A percentile compares a stretch with the other conserved stretches of the same genome.
Evolutionary conservation across 345 rosid genomes (phyloP).

Genomic region (Pugionium dolabratum): DNA sequence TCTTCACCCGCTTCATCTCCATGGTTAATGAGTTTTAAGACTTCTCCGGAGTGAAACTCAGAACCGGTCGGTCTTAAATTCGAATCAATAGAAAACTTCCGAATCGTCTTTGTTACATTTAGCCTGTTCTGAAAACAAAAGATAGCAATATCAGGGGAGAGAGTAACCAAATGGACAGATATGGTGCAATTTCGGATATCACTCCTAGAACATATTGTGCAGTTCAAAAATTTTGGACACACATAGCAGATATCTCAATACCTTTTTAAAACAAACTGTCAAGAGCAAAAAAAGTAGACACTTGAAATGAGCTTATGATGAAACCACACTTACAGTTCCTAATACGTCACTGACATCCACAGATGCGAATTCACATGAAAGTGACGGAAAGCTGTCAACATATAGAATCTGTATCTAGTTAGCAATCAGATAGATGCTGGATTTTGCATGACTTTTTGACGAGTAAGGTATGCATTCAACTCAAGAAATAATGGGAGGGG

Average conservation of each 20-base stretch:
- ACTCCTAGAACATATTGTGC: conserved; percentile 1
- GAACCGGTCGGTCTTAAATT: conserved; percentile 79
- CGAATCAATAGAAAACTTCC: conserved; percentile 85
- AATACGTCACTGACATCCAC: conserved; percentile 90
- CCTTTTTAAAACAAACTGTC: not conserved
- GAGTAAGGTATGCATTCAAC: no score
- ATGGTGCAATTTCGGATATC: conserved; percentile 15
- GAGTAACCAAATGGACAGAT: not conserved
- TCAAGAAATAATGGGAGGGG: no score
- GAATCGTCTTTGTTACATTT: conserved; percentile 90
- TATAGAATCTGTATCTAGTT: conserved; percentile 7
- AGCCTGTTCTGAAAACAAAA: conserved; percentile 86
- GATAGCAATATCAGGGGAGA: conserved; percentile 32
- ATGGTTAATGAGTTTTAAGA: conserved; percentile 62
- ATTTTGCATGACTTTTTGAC: no score
- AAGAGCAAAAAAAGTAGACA: conserved; percentile 6
- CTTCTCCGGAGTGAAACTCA: conserved; percentile 76
- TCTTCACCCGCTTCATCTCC: conserved; percentile 78
- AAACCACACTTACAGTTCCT: conserved; percentile 90
- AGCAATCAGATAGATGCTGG: no score
- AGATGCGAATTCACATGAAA: conserved; percentile 97
- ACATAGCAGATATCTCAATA: not conserved
- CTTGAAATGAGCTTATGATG: conserved; percentile 10
- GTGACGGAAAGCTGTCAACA: conserved; percentile 83
- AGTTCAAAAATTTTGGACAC: conserved; percentile 10